These are phyloP conservation scores for Erythrobasidium hasegawianum DNA, from an alignment of 1,284 basidiomycete genomes.

Conservation along the genomic window DNA sequence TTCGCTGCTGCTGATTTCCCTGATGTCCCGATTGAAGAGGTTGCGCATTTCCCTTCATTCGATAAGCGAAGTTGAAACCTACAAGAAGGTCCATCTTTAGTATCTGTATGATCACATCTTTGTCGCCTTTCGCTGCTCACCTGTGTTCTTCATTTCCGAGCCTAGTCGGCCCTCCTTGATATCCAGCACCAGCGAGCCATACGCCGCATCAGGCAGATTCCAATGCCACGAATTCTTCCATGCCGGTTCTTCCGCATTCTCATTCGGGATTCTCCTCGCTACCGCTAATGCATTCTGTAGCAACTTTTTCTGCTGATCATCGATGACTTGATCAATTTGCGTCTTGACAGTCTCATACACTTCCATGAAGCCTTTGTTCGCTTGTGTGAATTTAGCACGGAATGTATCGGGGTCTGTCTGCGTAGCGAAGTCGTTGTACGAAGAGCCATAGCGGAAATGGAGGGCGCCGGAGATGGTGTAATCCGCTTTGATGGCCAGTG, in stretches of 20 bases:
- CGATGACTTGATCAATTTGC: constrained; percentile 88
- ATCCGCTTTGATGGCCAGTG: constrained; percentile 86
- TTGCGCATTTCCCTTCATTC: constrained; percentile 54
- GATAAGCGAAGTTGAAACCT: constrained; percentile 96
- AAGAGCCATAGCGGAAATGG: constrained; percentile 93
- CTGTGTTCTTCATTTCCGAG: constrained; percentile 86
- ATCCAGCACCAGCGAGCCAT: constrained; percentile 80
- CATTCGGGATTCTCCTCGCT: constrained; percentile 69
- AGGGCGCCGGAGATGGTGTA: constrained; percentile 89
- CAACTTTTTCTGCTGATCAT: constrained; percentile 81
- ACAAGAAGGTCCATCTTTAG: neutral
- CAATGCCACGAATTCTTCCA: constrained; percentile 99
- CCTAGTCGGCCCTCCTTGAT: constrained; percentile 86
- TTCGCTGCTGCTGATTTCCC: constrained; percentile 17
- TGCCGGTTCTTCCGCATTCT: constrained; percentile 70
- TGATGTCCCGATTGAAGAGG: neutral
- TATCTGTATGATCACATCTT: constrained; percentile 5
- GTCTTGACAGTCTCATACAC: constrained; percentile 91
- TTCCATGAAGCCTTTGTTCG: constrained; percentile 79
- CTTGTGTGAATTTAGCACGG: constrained; percentile 70
- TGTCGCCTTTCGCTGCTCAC: constrained; percentile 51
- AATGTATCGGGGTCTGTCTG: constrained; percentile 86
- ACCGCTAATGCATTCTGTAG: constrained; percentile 86
- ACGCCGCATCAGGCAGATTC: constrained; percentile 73
- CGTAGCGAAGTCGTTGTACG: constrained; percentile 95